Percentiles rank a stretch among this genome's conserved stretches.
phyloP scores from a whole-genome alignment of 148 eudicot genomes.

The Heliamphora exappendiculata region DNA sequence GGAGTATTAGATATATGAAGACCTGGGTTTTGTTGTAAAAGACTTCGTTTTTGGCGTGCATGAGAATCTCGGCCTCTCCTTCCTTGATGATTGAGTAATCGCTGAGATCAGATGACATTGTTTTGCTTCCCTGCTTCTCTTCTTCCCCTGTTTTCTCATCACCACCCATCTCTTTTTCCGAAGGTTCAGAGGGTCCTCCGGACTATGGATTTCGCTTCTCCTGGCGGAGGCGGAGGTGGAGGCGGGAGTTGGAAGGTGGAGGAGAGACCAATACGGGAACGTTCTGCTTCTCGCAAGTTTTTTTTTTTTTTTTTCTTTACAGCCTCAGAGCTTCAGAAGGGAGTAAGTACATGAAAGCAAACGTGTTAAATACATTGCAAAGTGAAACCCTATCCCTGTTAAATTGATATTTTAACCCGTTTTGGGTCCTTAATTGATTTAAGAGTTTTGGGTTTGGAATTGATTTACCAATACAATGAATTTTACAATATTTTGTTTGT shows the following conservation, averaged over 20 bases:
- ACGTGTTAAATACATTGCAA: background rate
- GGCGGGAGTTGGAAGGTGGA: constrained; percentile 1
- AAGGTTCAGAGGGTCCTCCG: background rate
- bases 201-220: background rate
- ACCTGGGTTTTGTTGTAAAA: constrained; percentile 96
- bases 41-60: constrained; percentile 80
- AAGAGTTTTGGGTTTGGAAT: too few relatives aligned
- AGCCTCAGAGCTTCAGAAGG: constrained; percentile 1
- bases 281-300: background rate
- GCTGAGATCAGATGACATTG: constrained; percentile 38
- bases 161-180: constrained; percentile 37
- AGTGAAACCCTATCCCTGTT: too few relatives aligned
- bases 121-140: constrained; percentile 22
- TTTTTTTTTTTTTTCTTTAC: background rate
- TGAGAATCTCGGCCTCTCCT: constrained; percentile 97
- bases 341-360: background rate
- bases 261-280: background rate
- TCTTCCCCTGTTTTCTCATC: constrained; percentile 35
- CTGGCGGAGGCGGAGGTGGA: constrained; percentile 5
- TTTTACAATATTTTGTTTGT: too few relatives aligned
- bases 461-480: too few relatives aligned
- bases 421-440: too few relatives aligned
- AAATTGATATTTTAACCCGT: too few relatives aligned
- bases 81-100: constrained; percentile 70
- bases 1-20: background rate